phyloP scores from a whole-genome alignment of 148 eudicot genomes.

The Nyssa sinensis region DNA sequence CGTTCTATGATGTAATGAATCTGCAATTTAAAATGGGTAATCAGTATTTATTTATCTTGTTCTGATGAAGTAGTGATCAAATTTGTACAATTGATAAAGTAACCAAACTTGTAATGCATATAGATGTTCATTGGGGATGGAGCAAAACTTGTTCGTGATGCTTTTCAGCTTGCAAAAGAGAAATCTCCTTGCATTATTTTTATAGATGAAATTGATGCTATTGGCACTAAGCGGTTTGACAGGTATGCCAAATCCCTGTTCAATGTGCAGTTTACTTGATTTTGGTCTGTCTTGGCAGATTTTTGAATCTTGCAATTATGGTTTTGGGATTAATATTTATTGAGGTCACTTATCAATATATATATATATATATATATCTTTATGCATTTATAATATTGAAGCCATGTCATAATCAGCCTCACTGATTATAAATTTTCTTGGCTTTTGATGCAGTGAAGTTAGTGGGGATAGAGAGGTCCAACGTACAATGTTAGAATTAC shows the following conservation, averaged over 20 bases:
- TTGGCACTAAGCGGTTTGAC: constrained; percentile 96
- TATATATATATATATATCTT: too few relatives aligned
- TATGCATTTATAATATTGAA: too few relatives aligned
- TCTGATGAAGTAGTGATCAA: too few relatives aligned
- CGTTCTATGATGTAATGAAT: too few relatives aligned
- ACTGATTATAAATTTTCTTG: constrained; percentile 2
- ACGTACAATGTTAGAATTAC: constrained; percentile 88
- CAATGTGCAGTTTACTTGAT: not conserved
- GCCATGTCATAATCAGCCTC: not conserved
- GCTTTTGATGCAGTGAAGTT: constrained; percentile 69
- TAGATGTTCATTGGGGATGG: constrained; percentile 97
- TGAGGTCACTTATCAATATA: too few relatives aligned
- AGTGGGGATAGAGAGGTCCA: constrained; percentile 99
- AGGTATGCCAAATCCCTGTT: constrained; percentile 37
- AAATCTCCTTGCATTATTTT: constrained; percentile 92
- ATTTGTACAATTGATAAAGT: too few relatives aligned
- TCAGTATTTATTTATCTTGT: too few relatives aligned
- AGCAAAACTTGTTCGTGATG: constrained; percentile 96
- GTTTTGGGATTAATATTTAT: not conserved
- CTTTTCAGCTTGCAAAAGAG: constrained; percentile 91
- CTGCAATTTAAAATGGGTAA: too few relatives aligned
- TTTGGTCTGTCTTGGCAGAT: not conserved
- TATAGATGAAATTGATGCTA: constrained; percentile 98
- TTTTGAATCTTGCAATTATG: not conserved
- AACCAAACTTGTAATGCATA: constrained; percentile 5